A percentile compares a stretch with the other conserved stretches of the same genome.
These are phyloP conservation scores for Pezizomycotina sp. DNA, from an alignment of 2,329 filamentous ascomycete genomes.

Conservation along the genomic window DNA sequence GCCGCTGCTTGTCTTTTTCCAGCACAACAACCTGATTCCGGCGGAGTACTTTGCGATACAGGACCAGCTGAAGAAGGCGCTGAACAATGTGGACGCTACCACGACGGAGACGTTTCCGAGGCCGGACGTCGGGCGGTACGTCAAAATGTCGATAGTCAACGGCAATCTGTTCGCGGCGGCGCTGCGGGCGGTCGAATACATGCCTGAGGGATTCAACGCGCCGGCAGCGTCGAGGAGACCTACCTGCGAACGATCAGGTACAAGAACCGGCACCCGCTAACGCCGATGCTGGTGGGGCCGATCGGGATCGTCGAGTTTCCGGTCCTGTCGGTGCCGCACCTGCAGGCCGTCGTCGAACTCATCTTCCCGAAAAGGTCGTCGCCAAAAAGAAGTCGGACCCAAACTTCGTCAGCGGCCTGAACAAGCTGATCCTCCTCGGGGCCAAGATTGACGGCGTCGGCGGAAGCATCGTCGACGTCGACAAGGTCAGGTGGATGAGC, in stretches of 20 bases:
- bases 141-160: constrained; percentile 59
- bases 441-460: constrained; percentile 54
- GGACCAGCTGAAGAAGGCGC: constrained; percentile 46
- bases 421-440: constrained; percentile 75
- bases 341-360: constrained; percentile 64
- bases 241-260: constrained; percentile 38
- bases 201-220: constrained; percentile 24
- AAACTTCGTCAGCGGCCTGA: constrained; percentile 59
- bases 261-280: constrained; percentile 44
- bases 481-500: constrained; percentile 45
- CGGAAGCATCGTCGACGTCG: constrained; percentile 62
- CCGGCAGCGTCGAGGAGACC: constrained; percentile 23
- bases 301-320: constrained; percentile 68
- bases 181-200: constrained; percentile 74
- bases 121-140: constrained; percentile 37
- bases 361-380: constrained; percentile 72
- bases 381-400: constrained; percentile 67
- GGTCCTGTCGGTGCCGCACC: constrained; percentile 61
- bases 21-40: constrained; percentile 60
- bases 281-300: constrained; percentile 65
- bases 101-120: constrained; percentile 4
- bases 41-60: constrained; percentile 58
- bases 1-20: constrained; percentile 72
- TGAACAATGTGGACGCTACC: constrained; percentile 44
- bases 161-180: constrained; percentile 79